Conservation (phyloP, 129 eudicot species). For the Saposhnikovia divaricata region DNA sequence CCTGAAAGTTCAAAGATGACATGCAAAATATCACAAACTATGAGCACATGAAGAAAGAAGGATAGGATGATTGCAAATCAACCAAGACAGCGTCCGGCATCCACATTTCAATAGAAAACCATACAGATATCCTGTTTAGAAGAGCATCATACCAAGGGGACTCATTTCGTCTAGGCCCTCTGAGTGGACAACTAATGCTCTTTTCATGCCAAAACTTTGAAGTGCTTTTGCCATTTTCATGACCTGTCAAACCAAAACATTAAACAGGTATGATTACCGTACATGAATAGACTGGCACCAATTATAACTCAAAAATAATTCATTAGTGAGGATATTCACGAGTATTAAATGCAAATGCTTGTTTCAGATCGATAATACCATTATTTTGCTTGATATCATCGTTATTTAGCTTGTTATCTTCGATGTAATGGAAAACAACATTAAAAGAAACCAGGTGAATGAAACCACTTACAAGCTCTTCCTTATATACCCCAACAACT, state of each 20-base stretch:
- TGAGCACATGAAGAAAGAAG: neutral
- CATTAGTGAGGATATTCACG: neutral
- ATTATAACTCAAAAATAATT: neutral
- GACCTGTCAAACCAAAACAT: slow-evolving; percentile 34
- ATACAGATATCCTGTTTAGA: neutral
- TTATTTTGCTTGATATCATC: neutral
- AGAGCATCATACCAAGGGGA: slow-evolving; percentile 56
- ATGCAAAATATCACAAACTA: neutral
- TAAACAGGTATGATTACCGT: neutral
- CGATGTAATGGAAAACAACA: neutral
- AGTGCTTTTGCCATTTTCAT: slow-evolving; percentile 89
- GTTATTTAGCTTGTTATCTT: neutral
- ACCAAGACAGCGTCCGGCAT: neutral
- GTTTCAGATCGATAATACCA: neutral
- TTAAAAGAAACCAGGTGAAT: neutral
- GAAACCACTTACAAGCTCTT: slow-evolving; percentile 57
- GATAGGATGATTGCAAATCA: neutral
- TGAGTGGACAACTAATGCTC: slow-evolving; percentile 90
- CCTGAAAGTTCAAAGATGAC: slow-evolving; percentile 29
- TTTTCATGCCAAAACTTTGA: slow-evolving; percentile 83
- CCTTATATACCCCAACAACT: slow-evolving; percentile 86
- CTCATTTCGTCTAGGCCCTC: slow-evolving; percentile 95
- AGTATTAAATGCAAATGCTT: neutral
- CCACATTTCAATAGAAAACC: neutral
- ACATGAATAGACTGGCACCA: neutral